A percentile compares a stretch with the other conserved stretches of the same genome.
Evolutionary conservation across 2,329 filamentous ascomycete genomes (phyloP).

Genomic region (Alternaria sp.): DNA sequence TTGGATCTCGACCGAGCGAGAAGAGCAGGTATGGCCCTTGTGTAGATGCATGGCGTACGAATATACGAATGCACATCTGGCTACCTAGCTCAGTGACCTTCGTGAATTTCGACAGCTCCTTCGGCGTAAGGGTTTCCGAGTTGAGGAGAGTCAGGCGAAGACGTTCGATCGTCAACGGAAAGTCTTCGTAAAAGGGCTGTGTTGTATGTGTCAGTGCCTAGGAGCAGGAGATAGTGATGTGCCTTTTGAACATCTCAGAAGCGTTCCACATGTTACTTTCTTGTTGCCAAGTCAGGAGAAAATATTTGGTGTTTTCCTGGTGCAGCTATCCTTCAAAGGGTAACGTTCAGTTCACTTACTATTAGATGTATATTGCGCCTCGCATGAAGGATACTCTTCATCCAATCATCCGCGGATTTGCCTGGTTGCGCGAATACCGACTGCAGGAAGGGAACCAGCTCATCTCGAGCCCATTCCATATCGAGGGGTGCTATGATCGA

Average conservation of each 20-base stretch:
- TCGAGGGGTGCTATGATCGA: not conserved
- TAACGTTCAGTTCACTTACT: conserved; percentile 9
- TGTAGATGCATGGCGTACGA: conserved; percentile 16
- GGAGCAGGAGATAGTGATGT: not conserved
- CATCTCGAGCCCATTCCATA: conserved; percentile 10
- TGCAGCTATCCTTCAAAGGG: not conserved
- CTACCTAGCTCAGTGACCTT: not conserved
- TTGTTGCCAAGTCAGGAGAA: not conserved
- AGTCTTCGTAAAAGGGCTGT: conserved; percentile 18
- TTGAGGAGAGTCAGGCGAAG: conserved; percentile 17
- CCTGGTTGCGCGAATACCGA: not conserved
- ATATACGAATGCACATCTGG: conserved; percentile 10
- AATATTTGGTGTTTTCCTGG: not conserved
- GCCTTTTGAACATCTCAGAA: too few relatives aligned
- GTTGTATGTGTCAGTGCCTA: not conserved
- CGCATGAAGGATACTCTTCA: not conserved
- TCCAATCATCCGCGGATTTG: not conserved
- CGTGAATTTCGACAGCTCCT: conserved; percentile 4
- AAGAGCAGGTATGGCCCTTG: conserved; percentile 10
- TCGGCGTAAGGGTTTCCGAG: not conserved
- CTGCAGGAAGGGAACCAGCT: conserved; percentile 18
- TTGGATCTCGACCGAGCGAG: conserved; percentile 12
- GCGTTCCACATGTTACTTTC: too few relatives aligned
- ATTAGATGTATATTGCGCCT: not conserved
- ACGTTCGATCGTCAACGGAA: conserved; percentile 17